These are phyloP conservation scores for Hygrophoropsis aurantiaca DNA, from an alignment of 768 basidiomycete species.

Conservation along the genomic window DNA sequence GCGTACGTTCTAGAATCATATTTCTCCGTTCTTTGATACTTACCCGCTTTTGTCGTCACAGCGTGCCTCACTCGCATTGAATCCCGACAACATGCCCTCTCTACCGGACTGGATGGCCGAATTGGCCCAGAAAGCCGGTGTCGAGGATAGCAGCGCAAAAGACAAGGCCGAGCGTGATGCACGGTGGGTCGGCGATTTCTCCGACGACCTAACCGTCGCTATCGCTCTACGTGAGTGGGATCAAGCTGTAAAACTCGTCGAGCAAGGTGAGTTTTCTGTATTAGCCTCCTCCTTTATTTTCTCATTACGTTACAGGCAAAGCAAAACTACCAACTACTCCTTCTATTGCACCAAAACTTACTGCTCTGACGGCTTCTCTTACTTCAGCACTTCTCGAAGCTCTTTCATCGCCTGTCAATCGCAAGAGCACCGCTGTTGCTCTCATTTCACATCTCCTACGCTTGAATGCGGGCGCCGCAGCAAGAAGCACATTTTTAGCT, in stretches of 20 bases:
- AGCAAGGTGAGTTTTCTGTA: too few relatives aligned
- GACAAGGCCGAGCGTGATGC: slow-evolving; percentile 79
- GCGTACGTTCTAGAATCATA: slow-evolving; percentile 27
- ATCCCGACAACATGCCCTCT: slow-evolving; percentile 47
- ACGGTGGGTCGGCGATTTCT: slow-evolving; percentile 88
- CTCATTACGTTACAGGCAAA: slow-evolving; percentile 44
- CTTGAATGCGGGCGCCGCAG: slow-evolving; percentile 74
- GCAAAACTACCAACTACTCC: slow-evolving; percentile 58
- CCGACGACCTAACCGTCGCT: slow-evolving; percentile 87
- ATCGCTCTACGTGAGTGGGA: slow-evolving; percentile 90
- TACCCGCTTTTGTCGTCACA: slow-evolving; percentile 12
- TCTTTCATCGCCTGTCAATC: slow-evolving; percentile 72
- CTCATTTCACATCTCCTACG: slow-evolving; percentile 74
- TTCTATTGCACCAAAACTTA: slow-evolving; percentile 55
- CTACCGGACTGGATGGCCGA: slow-evolving; percentile 80
- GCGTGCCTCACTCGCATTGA: slow-evolving; percentile 33
- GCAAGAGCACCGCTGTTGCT: slow-evolving; percentile 70
- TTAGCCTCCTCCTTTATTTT: slow-evolving; percentile 8
- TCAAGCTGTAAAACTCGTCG: slow-evolving; percentile 79
- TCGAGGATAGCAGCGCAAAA: slow-evolving; percentile 51
- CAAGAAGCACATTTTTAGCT: slow-evolving; percentile 78
- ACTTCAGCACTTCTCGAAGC: slow-evolving; percentile 69
- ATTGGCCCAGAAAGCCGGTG: slow-evolving; percentile 48
- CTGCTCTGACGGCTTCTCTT: slow-evolving; percentile 64
- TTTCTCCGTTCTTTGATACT: not conserved